Conservation (phyloP, 2,329 filamentous ascomycete genomes). For the Fusarium beomiforme region DNA sequence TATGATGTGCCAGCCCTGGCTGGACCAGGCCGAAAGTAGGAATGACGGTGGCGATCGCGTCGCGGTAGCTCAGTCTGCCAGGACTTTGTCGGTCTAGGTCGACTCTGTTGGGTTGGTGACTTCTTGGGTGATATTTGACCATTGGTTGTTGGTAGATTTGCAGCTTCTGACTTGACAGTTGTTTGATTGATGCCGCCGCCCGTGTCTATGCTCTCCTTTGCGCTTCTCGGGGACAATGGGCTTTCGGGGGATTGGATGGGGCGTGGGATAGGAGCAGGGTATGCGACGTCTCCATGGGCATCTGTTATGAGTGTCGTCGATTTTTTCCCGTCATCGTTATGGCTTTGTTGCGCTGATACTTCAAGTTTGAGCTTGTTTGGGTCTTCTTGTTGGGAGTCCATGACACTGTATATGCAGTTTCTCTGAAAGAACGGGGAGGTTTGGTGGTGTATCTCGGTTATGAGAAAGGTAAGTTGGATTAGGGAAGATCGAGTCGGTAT, state of each 20-base stretch:
- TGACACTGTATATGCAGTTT: not conserved
- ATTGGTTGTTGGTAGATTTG: not conserved
- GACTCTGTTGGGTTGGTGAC: not conserved
- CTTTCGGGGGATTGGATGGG: conserved; percentile 26
- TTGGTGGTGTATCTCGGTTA: not conserved
- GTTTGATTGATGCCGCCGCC: not conserved
- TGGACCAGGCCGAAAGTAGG: conserved; percentile 30
- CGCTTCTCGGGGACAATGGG: conserved; percentile 15
- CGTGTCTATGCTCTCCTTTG: not conserved
- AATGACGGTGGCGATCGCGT: conserved; percentile 5
- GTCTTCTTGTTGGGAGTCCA: conserved; percentile 18
- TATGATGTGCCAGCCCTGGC: conserved; percentile 37
- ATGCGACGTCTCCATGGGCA: conserved; percentile 23
- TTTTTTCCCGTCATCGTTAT: not conserved
- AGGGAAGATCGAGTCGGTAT: not conserved
- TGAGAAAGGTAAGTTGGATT: too few species aligned
- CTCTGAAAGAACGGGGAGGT: not conserved
- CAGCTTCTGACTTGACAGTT: conserved; percentile 8
- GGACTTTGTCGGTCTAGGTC: conserved; percentile 32
- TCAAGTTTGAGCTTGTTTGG: conserved; percentile 17
- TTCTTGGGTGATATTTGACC: not conserved
- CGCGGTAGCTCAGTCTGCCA: conserved; percentile 35
- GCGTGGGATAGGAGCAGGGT: conserved; percentile 21
- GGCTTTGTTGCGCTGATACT: conserved; percentile 18
- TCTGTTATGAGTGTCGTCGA: conserved; percentile 19